phyloP scores from a whole-genome alignment of 2,329 filamentous ascomycete species.

The Helotiales sp. region DNA sequence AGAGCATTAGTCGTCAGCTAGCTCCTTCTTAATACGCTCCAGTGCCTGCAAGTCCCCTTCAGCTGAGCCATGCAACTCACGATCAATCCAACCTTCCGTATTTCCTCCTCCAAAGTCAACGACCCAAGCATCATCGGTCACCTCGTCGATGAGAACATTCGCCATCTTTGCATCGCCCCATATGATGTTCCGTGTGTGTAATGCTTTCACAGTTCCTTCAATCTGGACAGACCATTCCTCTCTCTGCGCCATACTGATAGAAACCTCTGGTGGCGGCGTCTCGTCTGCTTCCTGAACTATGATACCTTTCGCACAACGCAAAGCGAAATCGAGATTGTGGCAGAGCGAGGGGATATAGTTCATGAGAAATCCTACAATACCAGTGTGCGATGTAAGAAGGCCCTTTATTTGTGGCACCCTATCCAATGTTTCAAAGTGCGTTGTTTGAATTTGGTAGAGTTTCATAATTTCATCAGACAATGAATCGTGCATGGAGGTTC shows the following conservation, averaged over 20 bases:
- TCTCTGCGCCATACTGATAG: constrained; percentile 5
- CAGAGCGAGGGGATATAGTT: constrained; percentile 2
- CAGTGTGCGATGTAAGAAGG: background rate
- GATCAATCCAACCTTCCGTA: constrained; percentile 12
- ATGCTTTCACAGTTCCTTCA: background rate
- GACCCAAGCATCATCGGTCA: constrained; percentile 9
- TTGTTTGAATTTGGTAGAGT: constrained; percentile 2
- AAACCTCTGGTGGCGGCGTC: background rate
- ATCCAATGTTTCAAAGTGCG: background rate
- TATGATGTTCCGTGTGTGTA: constrained; percentile 16
- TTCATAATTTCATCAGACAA: constrained; percentile 2
- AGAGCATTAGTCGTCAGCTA: constrained; percentile 1
- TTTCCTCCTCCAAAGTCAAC: constrained; percentile 17
- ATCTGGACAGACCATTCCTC: constrained; percentile 5
- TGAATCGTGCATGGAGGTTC: background rate
- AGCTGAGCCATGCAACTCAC: constrained; percentile 5
- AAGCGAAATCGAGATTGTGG: constrained; percentile 1
- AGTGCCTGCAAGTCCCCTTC: constrained; percentile 8
- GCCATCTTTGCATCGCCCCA: constrained; percentile 23
- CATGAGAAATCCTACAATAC: constrained; percentile 8
- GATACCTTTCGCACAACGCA: constrained; percentile 1
- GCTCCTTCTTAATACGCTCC: constrained; percentile 2
- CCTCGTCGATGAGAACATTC: constrained; percentile 20
- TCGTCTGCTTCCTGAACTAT: background rate
- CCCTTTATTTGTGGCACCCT: constrained; percentile 7